Conservation (phyloP, 768 basidiomycete genomes). For the Boletus rubescentipes region DNA sequence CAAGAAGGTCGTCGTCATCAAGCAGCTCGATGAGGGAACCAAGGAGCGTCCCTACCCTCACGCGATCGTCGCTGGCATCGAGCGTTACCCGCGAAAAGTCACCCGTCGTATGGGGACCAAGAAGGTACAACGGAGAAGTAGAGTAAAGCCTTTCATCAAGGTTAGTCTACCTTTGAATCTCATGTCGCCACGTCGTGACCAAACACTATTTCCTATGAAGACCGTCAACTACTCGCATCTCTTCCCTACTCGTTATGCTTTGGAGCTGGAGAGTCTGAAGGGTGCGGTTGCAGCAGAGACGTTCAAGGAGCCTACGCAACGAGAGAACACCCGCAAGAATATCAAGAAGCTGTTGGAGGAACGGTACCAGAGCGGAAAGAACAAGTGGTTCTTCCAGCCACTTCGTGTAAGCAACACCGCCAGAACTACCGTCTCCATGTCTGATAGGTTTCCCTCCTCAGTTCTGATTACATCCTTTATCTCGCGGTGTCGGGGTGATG, state of each 20-base stretch:
- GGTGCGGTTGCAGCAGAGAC: conserved; percentile 80
- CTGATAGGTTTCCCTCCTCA: conserved; percentile 15
- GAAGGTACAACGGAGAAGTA: conserved; percentile 87
- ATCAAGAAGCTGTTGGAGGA: conserved; percentile 98
- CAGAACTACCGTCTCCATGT: not conserved
- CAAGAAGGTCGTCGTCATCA: conserved; percentile 99
- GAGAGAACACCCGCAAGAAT: conserved; percentile 92
- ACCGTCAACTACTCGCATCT: conserved; percentile 97
- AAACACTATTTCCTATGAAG: conserved; percentile 37
- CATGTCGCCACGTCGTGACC: not conserved
- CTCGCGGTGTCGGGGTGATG: conserved; percentile 16
- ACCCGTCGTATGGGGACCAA: conserved; percentile 97
- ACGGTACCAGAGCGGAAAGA: conserved; percentile 89
- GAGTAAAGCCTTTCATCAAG: conserved; percentile 99
- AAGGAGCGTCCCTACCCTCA: conserved; percentile 97
- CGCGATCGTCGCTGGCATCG: conserved; percentile 97
- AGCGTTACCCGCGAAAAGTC: conserved; percentile 97
- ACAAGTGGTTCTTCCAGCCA: conserved; percentile 95
- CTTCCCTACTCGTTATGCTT: conserved; percentile 98
- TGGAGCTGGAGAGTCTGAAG: conserved; percentile 95
- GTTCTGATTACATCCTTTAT: conserved; percentile 35
- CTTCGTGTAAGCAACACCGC: conserved; percentile 58
- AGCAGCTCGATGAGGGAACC: conserved; percentile 94
- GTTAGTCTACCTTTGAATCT: conserved; percentile 42
- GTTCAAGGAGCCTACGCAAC: conserved; percentile 96